These are phyloP conservation scores for Ganoderma lingzhi DNA, from an alignment of 1,284 basidiomycete species.

Conservation along the genomic window DNA sequence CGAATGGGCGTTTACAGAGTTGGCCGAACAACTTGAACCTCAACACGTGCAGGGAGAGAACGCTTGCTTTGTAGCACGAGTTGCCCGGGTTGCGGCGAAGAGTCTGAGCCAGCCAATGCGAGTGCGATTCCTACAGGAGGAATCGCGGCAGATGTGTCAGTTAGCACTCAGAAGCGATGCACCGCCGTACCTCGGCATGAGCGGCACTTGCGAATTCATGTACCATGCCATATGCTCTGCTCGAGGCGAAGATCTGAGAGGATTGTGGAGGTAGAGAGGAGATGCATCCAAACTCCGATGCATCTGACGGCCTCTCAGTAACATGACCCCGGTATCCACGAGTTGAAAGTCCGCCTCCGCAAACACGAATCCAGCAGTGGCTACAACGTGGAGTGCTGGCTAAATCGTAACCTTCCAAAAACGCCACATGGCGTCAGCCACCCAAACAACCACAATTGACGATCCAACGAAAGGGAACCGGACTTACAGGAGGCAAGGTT, in stretches of 20 bases:
- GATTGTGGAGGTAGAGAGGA: background rate
- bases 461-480: background rate
- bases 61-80: background rate
- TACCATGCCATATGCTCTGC: background rate
- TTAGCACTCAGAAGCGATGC: slow-evolving; percentile 4
- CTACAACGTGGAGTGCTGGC: background rate
- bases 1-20: background rate
- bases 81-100: background rate
- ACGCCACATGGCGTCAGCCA: background rate
- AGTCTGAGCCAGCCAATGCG: background rate
- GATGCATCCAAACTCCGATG: background rate
- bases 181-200: background rate
- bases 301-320: background rate
- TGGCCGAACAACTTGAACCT: background rate
- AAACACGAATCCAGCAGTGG: background rate
- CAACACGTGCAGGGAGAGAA: background rate
- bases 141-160: background rate
- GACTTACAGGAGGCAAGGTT: slow-evolving; percentile 1
- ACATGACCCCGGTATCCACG: background rate
- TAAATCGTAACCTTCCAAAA: slow-evolving; percentile 3
- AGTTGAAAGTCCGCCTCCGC: background rate
- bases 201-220: background rate
- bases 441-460: background rate
- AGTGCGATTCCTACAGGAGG: background rate
- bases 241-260: background rate